phyloP scores from a whole-genome alignment of 2,329 filamentous ascomycete species.

The Zopfia rhizophila region DNA sequence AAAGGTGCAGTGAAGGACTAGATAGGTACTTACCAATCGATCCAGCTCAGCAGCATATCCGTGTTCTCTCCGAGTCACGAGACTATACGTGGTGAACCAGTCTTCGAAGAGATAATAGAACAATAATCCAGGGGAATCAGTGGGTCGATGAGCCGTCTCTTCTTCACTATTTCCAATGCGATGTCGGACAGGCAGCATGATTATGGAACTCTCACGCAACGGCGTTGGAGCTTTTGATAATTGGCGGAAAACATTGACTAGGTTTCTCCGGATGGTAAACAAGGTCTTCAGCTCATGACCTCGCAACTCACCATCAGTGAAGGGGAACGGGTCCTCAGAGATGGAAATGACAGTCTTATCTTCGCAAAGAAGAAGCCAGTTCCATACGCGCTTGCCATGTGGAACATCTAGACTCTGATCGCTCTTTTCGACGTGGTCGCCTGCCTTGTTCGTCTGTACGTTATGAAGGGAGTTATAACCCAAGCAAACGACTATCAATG shows the following conservation, averaged over 20 bases:
- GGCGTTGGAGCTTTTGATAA: constrained; percentile 65
- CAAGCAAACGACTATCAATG: constrained; percentile 68
- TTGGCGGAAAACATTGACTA: constrained; percentile 70
- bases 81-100: constrained; percentile 68
- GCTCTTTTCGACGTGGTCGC: constrained; percentile 40
- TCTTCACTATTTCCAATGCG: constrained; percentile 57
- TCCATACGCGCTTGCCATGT: constrained; percentile 69
- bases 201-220: constrained; percentile 51
- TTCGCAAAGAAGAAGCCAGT: constrained; percentile 75
- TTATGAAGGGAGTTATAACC: constrained; percentile 74
- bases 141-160: constrained; percentile 57
- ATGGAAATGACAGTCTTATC: constrained; percentile 79
- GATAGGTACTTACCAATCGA: constrained; percentile 54
- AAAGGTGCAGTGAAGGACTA: constrained; percentile 3
- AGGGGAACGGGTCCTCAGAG: constrained; percentile 67
- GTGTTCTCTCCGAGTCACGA: constrained; percentile 62
- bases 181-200: constrained; percentile 57
- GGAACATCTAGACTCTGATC: constrained; percentile 53
- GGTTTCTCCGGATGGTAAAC: constrained; percentile 65
- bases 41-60: constrained; percentile 61
- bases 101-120: constrained; percentile 77
- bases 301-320: constrained; percentile 47
- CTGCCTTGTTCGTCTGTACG: constrained; percentile 38
- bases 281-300: constrained; percentile 58
- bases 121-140: constrained; percentile 68